Evolutionary conservation across 345 rosid genomes (phyloP), one percentile per base, ranked within the genome.

Genomic region (Eucalyptus coolabah): DNA sequence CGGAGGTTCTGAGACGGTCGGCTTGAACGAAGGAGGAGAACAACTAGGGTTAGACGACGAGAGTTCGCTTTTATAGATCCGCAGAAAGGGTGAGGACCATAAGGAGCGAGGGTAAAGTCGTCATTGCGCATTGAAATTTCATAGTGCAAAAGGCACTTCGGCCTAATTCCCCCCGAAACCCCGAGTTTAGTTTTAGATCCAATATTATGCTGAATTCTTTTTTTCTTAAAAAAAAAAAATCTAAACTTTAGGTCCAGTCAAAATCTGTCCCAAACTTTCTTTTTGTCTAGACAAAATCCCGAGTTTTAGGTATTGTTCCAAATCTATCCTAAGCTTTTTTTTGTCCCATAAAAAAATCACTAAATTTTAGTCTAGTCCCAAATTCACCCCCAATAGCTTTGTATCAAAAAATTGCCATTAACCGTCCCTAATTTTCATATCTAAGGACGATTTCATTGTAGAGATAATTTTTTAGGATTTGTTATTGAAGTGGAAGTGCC

Each of bases 361-460:
- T 56, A 56, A 56, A 2, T 24, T 24, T 24, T 56, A 56, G 3
- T 56, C 63, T 23, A 23, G 1, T 56, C 6, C 28, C 6, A 56
- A 56, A 4, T 56, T 2, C 28, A 1, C 12, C 28, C 24, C 6
- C 1, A 0, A 4, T 9, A 9, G 12, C 63, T 2, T 12, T 56
- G 0, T 56, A 9, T 56, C 12, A 56, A 56, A 56, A 56, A 4
- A 9, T 56, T 56, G 12, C 13, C 13, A 23, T 9, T 23, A 24
- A 2, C 1, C 0, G 0, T 56, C 12, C 12, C 1, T 56, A 8
- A 56, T 23, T 23, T 24, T 21, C 5, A 56, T 23, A 56, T 23
- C 0, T 56, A 56, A 56, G 28, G 6, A 56, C 3, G 6, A 1
- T 56, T 56, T 10, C 63, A 4, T 24, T 56, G 5, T 56, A 4